Evolutionary conservation across 1,139 yeast species (phyloP).

Genomic region (Williopsis jadinii): DNA sequence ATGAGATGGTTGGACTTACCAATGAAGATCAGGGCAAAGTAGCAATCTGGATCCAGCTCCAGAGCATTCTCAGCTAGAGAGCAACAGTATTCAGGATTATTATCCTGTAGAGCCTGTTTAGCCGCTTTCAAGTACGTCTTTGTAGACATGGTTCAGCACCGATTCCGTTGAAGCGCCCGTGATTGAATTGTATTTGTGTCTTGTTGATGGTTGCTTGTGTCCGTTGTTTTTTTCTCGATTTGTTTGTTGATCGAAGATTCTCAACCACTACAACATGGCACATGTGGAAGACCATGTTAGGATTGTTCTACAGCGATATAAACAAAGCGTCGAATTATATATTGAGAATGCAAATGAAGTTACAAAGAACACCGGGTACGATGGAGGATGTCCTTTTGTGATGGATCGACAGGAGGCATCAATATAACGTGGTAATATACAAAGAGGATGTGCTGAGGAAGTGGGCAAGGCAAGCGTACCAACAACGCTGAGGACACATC

Average conservation of each 20-base stretch:
- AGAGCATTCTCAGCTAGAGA: slow-evolving; percentile 46
- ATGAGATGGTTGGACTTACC: slow-evolving; percentile 29
- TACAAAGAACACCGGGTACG: no score
- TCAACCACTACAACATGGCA: no score
- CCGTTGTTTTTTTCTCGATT: no score
- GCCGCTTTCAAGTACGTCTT: slow-evolving; percentile 52
- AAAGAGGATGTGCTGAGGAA: not conserved
- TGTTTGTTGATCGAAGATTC: no score
- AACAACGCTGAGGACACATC: not conserved
- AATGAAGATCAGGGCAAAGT: slow-evolving; percentile 55
- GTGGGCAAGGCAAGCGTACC: not conserved
- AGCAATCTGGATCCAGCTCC: slow-evolving; percentile 47
- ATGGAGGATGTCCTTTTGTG: no score
- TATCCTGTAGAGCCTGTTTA: slow-evolving; percentile 46
- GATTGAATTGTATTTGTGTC: not conserved
- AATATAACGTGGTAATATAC: not conserved
- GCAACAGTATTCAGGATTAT: slow-evolving; percentile 53
- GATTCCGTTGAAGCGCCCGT: not conserved
- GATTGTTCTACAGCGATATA: no score
- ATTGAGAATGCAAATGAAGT: no score
- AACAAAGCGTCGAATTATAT: no score
- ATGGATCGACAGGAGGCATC: no score
- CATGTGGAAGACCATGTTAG: no score
- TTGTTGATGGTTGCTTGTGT: not conserved
- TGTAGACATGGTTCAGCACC: slow-evolving; percentile 20